Base-by-base conservation (phyloP, 2,329 filamentous ascomycete genomes). In the Monosporascus sp. region DNA sequence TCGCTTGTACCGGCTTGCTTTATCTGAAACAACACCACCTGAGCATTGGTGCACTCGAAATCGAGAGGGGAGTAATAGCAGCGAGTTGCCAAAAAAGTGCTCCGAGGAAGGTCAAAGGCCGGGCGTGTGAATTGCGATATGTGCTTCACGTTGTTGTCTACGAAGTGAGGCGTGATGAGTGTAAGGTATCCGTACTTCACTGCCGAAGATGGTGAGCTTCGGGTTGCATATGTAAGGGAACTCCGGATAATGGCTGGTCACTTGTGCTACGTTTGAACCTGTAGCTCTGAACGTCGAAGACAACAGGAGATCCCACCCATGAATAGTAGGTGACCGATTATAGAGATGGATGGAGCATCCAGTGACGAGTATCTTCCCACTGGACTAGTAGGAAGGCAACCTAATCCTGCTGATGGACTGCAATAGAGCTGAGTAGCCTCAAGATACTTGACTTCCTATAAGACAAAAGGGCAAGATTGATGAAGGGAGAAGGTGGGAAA, bases 251-350 rank as follows among this genome's bases (percentile, higher is more conserved):
- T 56, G 55, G 49, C 57, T 57, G 57, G 56, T 51, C 17, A 48
- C 34, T 57, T 47, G 59, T 63, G 54, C 54, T 51, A 61, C 59
- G 58, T 53, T 27, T 54, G 58, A 57, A 62, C 57, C 57, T 57
- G 55, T 56, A 53, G 58, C 53, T 52, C 59, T 59, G 37, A 53
- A 59, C 55, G 58, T 57, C 53, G 55, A 57, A 51, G 55, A 59
- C 51, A 48, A 49, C 38, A 62, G 57, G 56, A 41, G 64, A 65
- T 63, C 60, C 60, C 63, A 55, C 49, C 55, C 60, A 49, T 53
- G 65, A 62, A 54, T 51, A 60, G 65, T 57, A 63, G 61, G 62
- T 63, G 64, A 62, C 57, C 53, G 53, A 51, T 56, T 51, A 27
- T 22, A 9, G 24, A 25, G 6, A 14, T 46, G 55, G 54, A 54